Evolutionary conservation across 768 basidiomycete genomes (phyloP).

Genomic region (Pleurotus cornucopiae): DNA sequence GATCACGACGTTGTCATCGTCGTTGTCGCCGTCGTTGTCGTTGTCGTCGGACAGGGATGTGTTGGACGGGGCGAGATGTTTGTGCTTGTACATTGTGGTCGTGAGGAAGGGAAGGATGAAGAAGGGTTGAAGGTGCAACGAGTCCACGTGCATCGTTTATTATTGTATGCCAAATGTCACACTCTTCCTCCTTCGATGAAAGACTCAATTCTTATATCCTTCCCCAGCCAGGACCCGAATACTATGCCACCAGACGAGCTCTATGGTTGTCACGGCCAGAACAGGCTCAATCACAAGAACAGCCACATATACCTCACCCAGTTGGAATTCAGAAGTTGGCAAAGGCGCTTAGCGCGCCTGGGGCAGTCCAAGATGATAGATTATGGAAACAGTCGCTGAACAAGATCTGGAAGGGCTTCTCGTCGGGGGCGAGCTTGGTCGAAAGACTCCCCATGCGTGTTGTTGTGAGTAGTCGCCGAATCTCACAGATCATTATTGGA

Average conservation of each 20-base stretch:
- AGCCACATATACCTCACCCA: constrained; percentile 11
- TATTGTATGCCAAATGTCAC: constrained; percentile 2
- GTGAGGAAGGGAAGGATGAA: constrained; percentile 17
- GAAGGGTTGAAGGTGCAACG: constrained; percentile 10
- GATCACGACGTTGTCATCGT: constrained; percentile 29
- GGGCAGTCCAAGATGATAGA: constrained; percentile 43
- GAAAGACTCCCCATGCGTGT: constrained; percentile 56
- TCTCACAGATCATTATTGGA: constrained; percentile 2
- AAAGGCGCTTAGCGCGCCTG: constrained; percentile 41
- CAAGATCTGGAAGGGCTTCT: constrained; percentile 61
- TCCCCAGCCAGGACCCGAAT: constrained; percentile 59
- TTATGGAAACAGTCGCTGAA: constrained; percentile 56
- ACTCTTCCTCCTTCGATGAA: constrained; percentile 31
- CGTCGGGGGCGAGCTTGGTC: constrained; percentile 54
- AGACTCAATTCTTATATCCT: constrained; percentile 34
- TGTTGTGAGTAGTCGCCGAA: constrained; percentile 44
- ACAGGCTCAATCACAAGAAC: constrained; percentile 12
- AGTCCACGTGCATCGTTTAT: neutral
- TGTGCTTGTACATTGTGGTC: constrained; percentile 40
- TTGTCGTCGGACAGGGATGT: constrained; percentile 79
- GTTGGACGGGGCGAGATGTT: constrained; percentile 62
- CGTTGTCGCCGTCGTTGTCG: constrained; percentile 49
- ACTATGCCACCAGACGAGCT: constrained; percentile 58
- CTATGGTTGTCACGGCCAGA: constrained; percentile 49
- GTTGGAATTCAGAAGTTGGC: constrained; percentile 45